Conservation (phyloP, 2,329 filamentous ascomycete species). For the Colletotrichum filicis region DNA sequence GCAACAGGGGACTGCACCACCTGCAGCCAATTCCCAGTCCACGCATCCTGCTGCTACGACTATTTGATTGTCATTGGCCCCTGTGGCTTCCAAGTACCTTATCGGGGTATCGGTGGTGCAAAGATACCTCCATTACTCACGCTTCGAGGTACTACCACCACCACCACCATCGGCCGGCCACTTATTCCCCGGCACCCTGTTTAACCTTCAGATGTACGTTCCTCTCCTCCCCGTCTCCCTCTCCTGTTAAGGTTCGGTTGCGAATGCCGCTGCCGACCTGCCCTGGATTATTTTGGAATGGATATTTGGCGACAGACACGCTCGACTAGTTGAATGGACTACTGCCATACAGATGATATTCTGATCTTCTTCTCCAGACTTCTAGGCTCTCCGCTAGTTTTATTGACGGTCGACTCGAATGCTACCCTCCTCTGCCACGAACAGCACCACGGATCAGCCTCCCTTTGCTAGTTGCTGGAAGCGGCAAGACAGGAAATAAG, state of each 20-base stretch:
- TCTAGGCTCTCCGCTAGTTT: neutral
- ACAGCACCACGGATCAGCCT: neutral
- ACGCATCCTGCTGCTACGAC: neutral
- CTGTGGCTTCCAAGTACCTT: neutral
- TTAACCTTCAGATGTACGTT: constrained; percentile 21
- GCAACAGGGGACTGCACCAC: neutral
- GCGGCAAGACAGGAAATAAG: constrained; percentile 16
- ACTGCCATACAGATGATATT: neutral
- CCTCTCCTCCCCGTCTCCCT: neutral
- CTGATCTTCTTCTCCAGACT: neutral
- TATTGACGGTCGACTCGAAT: neutral
- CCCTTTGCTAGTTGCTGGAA: constrained; percentile 12
- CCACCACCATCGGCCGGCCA: neutral
- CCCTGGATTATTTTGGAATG: neutral
- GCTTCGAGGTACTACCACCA: neutral
- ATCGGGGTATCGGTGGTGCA: neutral
- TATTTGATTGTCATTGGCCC: neutral
- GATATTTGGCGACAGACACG: neutral
- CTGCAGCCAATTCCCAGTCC: constrained; percentile 4
- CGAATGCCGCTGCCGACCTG: neutral
- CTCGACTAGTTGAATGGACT: neutral
- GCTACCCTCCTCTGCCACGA: neutral
- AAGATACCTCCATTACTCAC: neutral
- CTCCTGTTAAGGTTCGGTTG: neutral
- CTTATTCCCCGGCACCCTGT: constrained; percentile 4